These are phyloP conservation scores for Oryza glumipatula DNA, from an alignment of 176 grass and related monocot species.

Conservation along the genomic window DNA sequence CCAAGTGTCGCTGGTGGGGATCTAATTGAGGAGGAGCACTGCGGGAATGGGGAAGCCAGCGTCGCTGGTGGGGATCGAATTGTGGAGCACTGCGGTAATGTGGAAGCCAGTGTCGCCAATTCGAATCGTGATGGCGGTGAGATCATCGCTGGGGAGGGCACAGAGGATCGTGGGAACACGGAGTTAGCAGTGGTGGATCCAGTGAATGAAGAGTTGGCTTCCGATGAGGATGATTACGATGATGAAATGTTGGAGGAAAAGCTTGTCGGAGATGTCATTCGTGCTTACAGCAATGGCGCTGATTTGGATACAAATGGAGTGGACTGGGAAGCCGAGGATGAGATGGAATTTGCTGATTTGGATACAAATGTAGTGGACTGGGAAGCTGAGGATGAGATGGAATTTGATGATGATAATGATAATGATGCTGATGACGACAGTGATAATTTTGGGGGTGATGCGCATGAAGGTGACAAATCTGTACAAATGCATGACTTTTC, in stretches of 20 bases:
- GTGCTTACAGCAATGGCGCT: constrained; percentile 55
- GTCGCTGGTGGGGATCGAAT: constrained; percentile 14
- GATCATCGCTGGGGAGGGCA: background rate
- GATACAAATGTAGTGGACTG: constrained; percentile 46
- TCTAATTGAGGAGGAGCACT: background rate
- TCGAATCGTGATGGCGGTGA: too few relatives aligned
- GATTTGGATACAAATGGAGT: constrained; percentile 47
- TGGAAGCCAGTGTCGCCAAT: background rate
- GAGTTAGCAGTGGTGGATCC: background rate
- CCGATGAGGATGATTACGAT: constrained; percentile 49
- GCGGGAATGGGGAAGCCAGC: background rate
- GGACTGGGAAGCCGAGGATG: constrained; percentile 43
- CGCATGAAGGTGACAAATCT: constrained; percentile 17
- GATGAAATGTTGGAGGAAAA: constrained; percentile 52
- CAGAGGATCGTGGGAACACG: background rate
- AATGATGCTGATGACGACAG: constrained; percentile 7
- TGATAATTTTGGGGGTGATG: constrained; percentile 19
- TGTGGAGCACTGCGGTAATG: background rate
- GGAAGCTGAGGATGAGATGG: constrained; percentile 48
- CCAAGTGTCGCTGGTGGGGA: background rate
- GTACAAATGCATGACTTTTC: constrained; percentile 17
- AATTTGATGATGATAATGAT: constrained; percentile 37
- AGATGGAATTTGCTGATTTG: constrained; percentile 44
- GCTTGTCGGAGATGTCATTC: constrained; percentile 55
- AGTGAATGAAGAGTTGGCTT: background rate